Base-by-base conservation (phyloP, 768 basidiomycete species). In the Crassisporium funariophilum region DNA sequence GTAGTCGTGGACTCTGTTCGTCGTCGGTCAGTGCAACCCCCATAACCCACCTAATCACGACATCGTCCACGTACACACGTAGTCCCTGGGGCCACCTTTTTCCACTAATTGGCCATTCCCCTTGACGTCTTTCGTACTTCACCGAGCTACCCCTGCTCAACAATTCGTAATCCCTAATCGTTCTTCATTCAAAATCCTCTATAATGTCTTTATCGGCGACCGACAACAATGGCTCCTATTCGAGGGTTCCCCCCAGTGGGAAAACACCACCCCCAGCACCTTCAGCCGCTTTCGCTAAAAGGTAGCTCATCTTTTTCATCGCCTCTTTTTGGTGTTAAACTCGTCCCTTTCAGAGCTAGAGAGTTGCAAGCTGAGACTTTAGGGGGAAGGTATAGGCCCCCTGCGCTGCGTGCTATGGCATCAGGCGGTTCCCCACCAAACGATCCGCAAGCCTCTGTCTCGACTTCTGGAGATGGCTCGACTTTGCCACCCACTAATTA, bases 201-300 rank as follows among this genome's bases (percentile, higher is more conserved):
- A 86, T 86, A 88, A 92, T 92, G 90, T 91, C 90, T 76, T 83
- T 91, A 80, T 89, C 89, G 67, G 81, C 88, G 68, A 77, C 79
- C 66, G 87, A 90, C 82, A 86, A 80, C 78, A 82, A 79, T 74
- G 76, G 77, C 75, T 78, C 87, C 73, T 90, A 86, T 81, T 79
- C 85, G 59, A 84, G 88, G 77, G 82, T 79, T 65, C 76, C 87
- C 54, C 68, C 76, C 49, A 86, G 88, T 62, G 91, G 91, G 52
- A 93, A 92, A 72, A 93, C 90, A 2, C 90, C 91, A 50, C 90
- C 90, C 50, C 90, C 91, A 44, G 91, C 90, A 12, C 91, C 91
- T 46, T 93, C 91, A 46, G 90, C 91, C 53, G 91, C 89, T 17
- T 92, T 77, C 68, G 89, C 90, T 23, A 92, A 91, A 78, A 83